Base-by-base conservation (phyloP, 2,329 filamentous ascomycete genomes). In the Lasiodiplodia sp. region DNA sequence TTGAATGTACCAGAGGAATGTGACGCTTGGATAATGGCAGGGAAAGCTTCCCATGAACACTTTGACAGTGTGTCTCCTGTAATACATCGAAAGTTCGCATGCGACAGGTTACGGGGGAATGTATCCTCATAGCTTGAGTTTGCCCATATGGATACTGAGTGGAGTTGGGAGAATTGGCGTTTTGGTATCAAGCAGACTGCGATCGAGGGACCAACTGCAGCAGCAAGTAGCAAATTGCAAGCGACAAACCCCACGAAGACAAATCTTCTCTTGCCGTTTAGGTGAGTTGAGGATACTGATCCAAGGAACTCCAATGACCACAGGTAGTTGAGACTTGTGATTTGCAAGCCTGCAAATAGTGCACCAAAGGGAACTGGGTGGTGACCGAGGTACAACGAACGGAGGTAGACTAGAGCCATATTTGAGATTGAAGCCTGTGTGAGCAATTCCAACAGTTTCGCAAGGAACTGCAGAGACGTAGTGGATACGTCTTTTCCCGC, bases 251-350 rank as follows among this genome's bases (percentile, higher is more conserved):
- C n/a, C 1, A 21, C 8, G 21, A 51, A 51, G 10, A 23, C 10
- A 2, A 11, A 10, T 23, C 25, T 51, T 21, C 49, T 7, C 10
- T 21, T n/a, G 0, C 16, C 23, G 1, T 5, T 2, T 0, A 51
- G 25, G 2, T 0, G 25, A 0, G 25, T 51, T 23, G 49, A 51
- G 0, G 49, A 28, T 12, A 18, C 23, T 28, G 25, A 28, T 34
- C 53, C 53, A 21, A 56, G 25, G 14, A 31, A 56, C 25, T 56
- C 53, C 28, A 56, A 56, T 14, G 53, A 34, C 53, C 53, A 56
- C 2, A 56, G 53, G 25, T 56, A 56, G 23, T 25, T 56, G 23
- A 56, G 14, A 34, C 23, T 56, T 12, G 53, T 56, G 31, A 34
- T 56, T 37, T 56, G 53, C 31, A 56, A 23, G n/a, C 53, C 53